phyloP scores from a whole-genome alignment of 2,329 filamentous ascomycete genomes.

The Aspergillus sclerotialis region DNA sequence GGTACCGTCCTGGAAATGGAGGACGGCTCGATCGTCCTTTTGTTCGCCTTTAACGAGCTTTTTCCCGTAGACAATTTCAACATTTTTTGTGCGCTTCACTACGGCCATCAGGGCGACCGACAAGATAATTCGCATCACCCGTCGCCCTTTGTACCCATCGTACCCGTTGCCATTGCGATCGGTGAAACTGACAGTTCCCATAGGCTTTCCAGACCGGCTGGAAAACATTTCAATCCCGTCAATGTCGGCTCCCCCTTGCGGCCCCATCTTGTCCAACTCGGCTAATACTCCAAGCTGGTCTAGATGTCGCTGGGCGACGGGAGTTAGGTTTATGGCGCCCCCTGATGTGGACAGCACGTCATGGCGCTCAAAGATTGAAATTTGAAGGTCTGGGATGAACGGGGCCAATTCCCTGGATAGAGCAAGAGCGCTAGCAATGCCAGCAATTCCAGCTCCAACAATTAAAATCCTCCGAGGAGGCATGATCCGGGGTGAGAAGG shows the following conservation, averaged over 20 bases:
- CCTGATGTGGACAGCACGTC: conserved; percentile 36
- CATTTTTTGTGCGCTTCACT: conserved; percentile 26
- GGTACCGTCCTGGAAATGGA: conserved; percentile 33
- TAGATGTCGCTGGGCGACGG: conserved; percentile 38
- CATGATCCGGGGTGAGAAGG: too few relatives aligned
- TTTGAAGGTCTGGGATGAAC: conserved; percentile 25
- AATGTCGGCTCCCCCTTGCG: conserved; percentile 34
- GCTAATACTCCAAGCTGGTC: conserved; percentile 34
- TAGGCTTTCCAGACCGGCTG: conserved; percentile 28
- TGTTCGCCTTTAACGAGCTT: conserved; percentile 32
- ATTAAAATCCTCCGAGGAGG: conserved; percentile 22
- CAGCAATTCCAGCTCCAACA: conserved; percentile 29
- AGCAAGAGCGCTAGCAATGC: conserved; percentile 26
- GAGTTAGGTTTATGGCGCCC: conserved; percentile 39
- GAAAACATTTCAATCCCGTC: conserved; percentile 36
- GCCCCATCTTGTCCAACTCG: conserved; percentile 30
- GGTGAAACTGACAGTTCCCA: conserved; percentile 34
- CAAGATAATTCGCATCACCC: conserved; percentile 36
- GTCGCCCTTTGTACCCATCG: conserved; percentile 33
- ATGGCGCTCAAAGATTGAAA: conserved; percentile 35
- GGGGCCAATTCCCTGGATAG: conserved; percentile 26
- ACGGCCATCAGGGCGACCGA: conserved; percentile 35
- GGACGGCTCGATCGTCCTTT: conserved; percentile 19
- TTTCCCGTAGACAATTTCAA: conserved; percentile 37
- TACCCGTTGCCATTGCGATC: conserved; percentile 30